Evolutionary conservation across 768 basidiomycete genomes (phyloP), one percentile per base, ranked within the genome.

Genomic region (Psilocybe cubensis): DNA sequence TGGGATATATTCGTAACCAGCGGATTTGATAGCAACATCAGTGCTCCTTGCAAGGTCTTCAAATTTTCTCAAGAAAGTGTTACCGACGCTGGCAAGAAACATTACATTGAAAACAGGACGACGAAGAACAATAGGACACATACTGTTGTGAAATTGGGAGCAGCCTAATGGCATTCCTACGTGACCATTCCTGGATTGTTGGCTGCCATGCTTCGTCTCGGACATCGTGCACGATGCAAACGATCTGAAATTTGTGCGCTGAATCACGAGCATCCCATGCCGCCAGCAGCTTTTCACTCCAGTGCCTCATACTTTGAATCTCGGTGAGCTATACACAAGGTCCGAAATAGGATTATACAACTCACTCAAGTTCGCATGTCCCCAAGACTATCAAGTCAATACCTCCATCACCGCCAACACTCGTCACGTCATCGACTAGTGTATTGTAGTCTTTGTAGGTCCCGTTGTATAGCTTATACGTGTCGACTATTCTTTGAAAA

Each of bases 361-460:
- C 55, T 24, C 40, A 56, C 55, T 56, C 55, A n/a, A 56, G 21
- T 25, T 56, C 55, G 18, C 55, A 50, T 24, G 55, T 56, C 23
- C 55, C 55, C 11, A 56, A 27, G 3, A 56, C 29, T 4, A 56
- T 31, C 31, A 56, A 24, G 28, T 56, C 55, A 35, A 55, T 55
- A 10, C 27, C 54, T 2, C 40, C 41, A 21, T 56, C 55, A 14
- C 23, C 28, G 20, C 18, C 24, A 24, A 23, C 29, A 20, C 17
- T 25, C 4, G 20, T 33, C 25, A 45, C 46, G 17, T 42, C 40
- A 18, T 43, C 27, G 4, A 42, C 24, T 35, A 50, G 47, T 10
- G 4, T 29, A 4, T n/a, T 35, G 25, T 47, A 25, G 3, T 48
- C n/a, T 29, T 50, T 56, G 27, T 45, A 43, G 4, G 48, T 43